These are phyloP conservation scores for Westerdykella sp. DNA, from an alignment of 2,329 filamentous ascomycete species.

Conservation along the genomic window DNA sequence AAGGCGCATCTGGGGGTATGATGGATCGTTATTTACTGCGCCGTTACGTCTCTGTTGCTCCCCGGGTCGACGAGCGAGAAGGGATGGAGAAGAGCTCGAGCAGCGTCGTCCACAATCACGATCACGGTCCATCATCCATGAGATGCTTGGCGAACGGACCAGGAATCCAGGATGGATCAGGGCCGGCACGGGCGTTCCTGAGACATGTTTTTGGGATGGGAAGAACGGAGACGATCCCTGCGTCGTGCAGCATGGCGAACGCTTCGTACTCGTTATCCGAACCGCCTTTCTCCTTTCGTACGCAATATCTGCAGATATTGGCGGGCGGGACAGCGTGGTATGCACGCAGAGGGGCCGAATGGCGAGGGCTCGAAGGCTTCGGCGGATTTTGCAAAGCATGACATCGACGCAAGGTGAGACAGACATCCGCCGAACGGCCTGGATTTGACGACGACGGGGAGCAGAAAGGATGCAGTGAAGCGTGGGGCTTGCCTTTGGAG, in stretches of 20 bases:
- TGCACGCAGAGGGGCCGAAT: not conserved
- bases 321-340: not conserved
- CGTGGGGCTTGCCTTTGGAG: conserved; percentile 6
- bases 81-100: not conserved
- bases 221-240: conserved; percentile 3
- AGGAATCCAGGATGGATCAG: conserved; percentile 14
- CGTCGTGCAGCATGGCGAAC: conserved; percentile 5
- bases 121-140: conserved; percentile 2
- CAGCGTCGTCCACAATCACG: not conserved
- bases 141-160: conserved; percentile 20
- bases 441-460: conserved; percentile 13
- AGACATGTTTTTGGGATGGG: conserved; percentile 4
- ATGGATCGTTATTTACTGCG: conserved; percentile 26
- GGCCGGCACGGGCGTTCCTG: conserved; percentile 19
- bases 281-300: conserved; percentile 8
- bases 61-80: not conserved
- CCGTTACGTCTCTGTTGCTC: conserved; percentile 18
- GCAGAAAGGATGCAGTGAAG: conserved; percentile 8
- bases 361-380: not conserved
- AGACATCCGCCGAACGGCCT: conserved; percentile 13
- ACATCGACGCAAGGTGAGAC: conserved; percentile 2
- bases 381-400: conserved; percentile 4
- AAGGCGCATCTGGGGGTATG: too few relatives aligned
- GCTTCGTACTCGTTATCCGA: conserved; percentile 16
- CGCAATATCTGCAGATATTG: conserved; percentile 17